These are phyloP conservation scores for Lodderomyces metapsilosis DNA, from an alignment of 1,139 yeast genomes.

Conservation along the genomic window DNA sequence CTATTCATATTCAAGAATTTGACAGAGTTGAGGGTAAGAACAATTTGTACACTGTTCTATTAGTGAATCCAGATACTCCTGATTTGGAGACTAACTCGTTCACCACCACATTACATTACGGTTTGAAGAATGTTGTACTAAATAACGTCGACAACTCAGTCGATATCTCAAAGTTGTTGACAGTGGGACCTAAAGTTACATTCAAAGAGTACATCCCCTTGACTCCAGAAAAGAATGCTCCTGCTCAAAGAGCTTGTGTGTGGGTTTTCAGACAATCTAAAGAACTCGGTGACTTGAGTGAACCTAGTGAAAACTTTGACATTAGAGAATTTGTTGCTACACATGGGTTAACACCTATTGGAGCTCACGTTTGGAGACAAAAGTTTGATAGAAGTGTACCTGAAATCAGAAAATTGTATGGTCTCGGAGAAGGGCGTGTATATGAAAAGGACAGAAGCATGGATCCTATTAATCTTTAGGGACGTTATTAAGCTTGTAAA, in stretches of 20 bases:
- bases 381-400: slow-evolving; percentile 76
- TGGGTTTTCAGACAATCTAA: slow-evolving; percentile 83
- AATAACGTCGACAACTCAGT: slow-evolving; percentile 59
- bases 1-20: slow-evolving; percentile 71
- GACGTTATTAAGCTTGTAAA: neutral
- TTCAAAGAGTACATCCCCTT: slow-evolving; percentile 76
- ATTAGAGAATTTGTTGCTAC: slow-evolving; percentile 64
- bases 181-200: slow-evolving; percentile 38
- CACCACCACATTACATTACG: slow-evolving; percentile 76
- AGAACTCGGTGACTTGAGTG: slow-evolving; percentile 12
- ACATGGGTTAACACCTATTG: slow-evolving; percentile 66
- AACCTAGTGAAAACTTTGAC: slow-evolving; percentile 53
- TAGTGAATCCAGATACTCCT: slow-evolving; percentile 93
- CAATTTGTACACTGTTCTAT: slow-evolving; percentile 64
- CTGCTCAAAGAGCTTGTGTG: slow-evolving; percentile 77
- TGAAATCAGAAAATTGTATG: slow-evolving; percentile 65
- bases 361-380: slow-evolving; percentile 93
- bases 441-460: slow-evolving; percentile 54
- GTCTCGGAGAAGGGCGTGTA: slow-evolving; percentile 71
- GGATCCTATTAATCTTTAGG: slow-evolving; percentile 20
- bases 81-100: slow-evolving; percentile 67
- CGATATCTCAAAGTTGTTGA: slow-evolving; percentile 47
- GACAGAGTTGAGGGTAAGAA: slow-evolving; percentile 42
- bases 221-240: slow-evolving; percentile 84
- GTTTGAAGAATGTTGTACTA: slow-evolving; percentile 66